phyloP scores from a whole-genome alignment of 352 stramenopile genomes.

The Aphanomyces invadans region DNA sequence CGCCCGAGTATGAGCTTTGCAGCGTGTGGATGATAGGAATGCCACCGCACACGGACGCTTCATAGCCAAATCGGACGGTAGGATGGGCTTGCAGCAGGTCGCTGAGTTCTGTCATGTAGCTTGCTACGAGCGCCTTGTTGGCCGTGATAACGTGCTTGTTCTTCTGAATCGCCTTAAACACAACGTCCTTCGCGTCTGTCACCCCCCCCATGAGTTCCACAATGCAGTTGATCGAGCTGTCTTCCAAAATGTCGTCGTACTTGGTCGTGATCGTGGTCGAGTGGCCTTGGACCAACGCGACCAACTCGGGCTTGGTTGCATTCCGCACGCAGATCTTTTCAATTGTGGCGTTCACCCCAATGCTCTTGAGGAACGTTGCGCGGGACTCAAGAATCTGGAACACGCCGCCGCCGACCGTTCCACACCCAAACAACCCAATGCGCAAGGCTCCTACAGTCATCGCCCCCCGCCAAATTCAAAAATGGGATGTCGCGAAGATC shows the following conservation, averaged over 20 bases:
- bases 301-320: slow-evolving; percentile 56
- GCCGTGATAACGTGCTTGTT: slow-evolving; percentile 95
- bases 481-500: neutral
- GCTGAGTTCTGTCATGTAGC: slow-evolving; percentile 89
- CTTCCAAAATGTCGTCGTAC: slow-evolving; percentile 84
- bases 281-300: slow-evolving; percentile 42
- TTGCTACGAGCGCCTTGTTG: slow-evolving; percentile 95
- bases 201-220: slow-evolving; percentile 95
- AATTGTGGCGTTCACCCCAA: slow-evolving; percentile 71
- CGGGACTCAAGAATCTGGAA: slow-evolving; percentile 79
- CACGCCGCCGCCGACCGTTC: slow-evolving; percentile 81
- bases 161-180: slow-evolving; percentile 82
- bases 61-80: slow-evolving; percentile 87
- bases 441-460: slow-evolving; percentile 14
- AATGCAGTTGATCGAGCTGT: slow-evolving; percentile 92
- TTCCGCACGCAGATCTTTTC: slow-evolving; percentile 85
- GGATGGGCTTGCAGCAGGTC: slow-evolving; percentile 70
- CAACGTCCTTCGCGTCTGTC: slow-evolving; percentile 90
- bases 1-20: slow-evolving; percentile 87
- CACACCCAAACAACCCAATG: slow-evolving; percentile 85
- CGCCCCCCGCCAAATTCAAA: slow-evolving; percentile 10
- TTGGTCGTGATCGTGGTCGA: slow-evolving; percentile 49
- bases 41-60: slow-evolving; percentile 93
- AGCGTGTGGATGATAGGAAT: slow-evolving; percentile 96
- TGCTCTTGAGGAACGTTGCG: slow-evolving; percentile 39